Conservation (phyloP, 2,329 filamentous ascomycete species). For the Zasmidium cellare region DNA sequence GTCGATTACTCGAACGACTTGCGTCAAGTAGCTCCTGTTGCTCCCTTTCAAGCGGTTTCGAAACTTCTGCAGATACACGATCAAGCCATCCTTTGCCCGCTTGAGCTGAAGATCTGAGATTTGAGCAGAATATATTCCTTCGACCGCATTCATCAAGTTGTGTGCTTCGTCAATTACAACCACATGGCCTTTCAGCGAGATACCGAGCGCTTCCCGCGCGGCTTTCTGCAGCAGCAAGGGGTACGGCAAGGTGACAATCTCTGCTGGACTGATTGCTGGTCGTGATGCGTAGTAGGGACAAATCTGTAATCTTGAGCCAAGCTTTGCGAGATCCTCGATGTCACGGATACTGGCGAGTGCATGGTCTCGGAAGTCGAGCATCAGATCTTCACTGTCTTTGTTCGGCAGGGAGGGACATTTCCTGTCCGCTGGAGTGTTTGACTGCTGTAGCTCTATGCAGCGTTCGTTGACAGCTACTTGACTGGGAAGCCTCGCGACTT, state of each 20-base stretch:
- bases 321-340: constrained; percentile 81
- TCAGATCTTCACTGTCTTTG: constrained; percentile 70
- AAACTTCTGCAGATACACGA: constrained; percentile 81
- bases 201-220: constrained; percentile 80
- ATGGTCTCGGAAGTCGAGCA: constrained; percentile 81
- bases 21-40: constrained; percentile 87
- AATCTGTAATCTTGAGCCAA: constrained; percentile 77
- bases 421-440: constrained; percentile 60
- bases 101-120: constrained; percentile 73
- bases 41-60: constrained; percentile 85
- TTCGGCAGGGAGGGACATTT: constrained; percentile 76
- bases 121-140: constrained; percentile 79
- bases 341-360: constrained; percentile 82
- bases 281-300: constrained; percentile 98
- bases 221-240: constrained; percentile 83
- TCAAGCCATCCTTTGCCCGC: constrained; percentile 72
- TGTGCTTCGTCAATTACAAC: constrained; percentile 98
- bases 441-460: constrained; percentile 85
- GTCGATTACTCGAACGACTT: constrained; percentile 79
- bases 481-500: constrained; percentile 68
- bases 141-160: constrained; percentile 94
- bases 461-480: constrained; percentile 87
- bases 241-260: constrained; percentile 89
- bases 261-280: constrained; percentile 70
- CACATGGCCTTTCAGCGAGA: constrained; percentile 82